Evolutionary conservation across 2,329 filamentous ascomycete genomes (phyloP), one percentile per base, ranked within the genome.

Genomic region (Peltaster fructicola): DNA sequence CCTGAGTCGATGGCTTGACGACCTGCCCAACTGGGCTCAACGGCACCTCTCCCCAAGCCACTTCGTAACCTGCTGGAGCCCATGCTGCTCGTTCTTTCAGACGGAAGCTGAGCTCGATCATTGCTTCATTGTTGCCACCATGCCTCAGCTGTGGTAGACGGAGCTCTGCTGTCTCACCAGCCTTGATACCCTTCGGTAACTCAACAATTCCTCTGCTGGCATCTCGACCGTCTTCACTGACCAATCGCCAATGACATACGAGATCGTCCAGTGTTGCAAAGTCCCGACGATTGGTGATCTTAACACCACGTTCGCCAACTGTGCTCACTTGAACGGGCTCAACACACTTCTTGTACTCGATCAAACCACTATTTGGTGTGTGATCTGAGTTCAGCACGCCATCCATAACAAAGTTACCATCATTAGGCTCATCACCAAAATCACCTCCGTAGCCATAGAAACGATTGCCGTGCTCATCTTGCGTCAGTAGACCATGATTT

Each of bases 351-450:
- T 53, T 54, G 35, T 54, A 55, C 28, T 57, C 54, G 3, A 47
- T 34, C 28, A 57, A 26, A 3, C 51, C 54, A 8, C 52, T 48
- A 12, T 47, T 53, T 1, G 52, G 50, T 3, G 37, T 46, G 32
- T 57, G 54, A 10, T 56, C 48, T 3, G 51, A 53, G 27, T 52
- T 42, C 9, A 54, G 39, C 6, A 57, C 43, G 2, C 54, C 54
- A 20, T 57, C 54, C 50, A 57, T 54, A 12, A 56, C 51, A 22
- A 57, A 56, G n/a, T 51, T 56, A 24, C 52, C 50, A 6, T 51
- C 52, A 9, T 37, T 28, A 1, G 50, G 46, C 7, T 44, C 34
- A 20, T 56, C 53, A 3, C 47, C 51, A 29, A 57, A 57, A 29
- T 57, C 54, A 2, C 53, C 54, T 4, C 54, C 53, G 25, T 55